Evolutionary conservation across 164 flowering plant genomes (phyloP).

Genomic region (Annona squamosa): DNA sequence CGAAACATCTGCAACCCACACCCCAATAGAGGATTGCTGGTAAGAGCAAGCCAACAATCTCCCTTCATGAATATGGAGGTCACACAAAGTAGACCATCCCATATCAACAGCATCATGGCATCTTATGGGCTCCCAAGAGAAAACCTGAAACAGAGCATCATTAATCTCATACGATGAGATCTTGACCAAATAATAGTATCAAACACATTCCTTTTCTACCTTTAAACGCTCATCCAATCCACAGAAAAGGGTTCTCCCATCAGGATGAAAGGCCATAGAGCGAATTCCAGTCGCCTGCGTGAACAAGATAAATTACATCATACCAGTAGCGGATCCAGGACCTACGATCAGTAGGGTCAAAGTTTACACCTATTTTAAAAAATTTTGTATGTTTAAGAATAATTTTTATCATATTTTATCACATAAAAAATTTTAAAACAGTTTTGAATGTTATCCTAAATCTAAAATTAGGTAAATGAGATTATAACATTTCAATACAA

Average conservation of each 20-base stretch:
- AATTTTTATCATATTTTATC: too few species aligned
- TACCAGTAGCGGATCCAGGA: not conserved
- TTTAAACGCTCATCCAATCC: constrained; percentile 88
- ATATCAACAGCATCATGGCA: constrained; percentile 90
- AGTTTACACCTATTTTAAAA: too few species aligned
- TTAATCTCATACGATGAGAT: not conserved
- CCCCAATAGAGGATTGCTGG: constrained; percentile 94
- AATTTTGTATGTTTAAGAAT: too few species aligned
- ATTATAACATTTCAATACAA: too few species aligned
- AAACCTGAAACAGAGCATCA: constrained; percentile 40
- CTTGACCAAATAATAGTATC: not conserved
- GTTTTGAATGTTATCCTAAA: too few species aligned
- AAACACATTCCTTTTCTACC: constrained; percentile 26
- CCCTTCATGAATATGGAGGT: constrained; percentile 84
- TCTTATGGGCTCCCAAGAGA: constrained; percentile 89
- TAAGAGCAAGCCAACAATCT: constrained; percentile 95
- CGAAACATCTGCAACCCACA: constrained; percentile 94
- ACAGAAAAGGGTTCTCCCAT: constrained; percentile 87
- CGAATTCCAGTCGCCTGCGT: constrained; percentile 76
- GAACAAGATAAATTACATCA: not conserved
- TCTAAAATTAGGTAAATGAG: too few species aligned
- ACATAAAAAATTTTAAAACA: too few species aligned
- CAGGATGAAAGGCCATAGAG: constrained; percentile 78
- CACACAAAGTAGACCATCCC: constrained; percentile 93
- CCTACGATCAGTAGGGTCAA: not conserved